Percentiles rank a stretch among this genome's conserved stretches.
Evolutionary conservation across 2,329 filamentous ascomycete genomes (phyloP).

Genomic region (Immersiporthe knoxdaviesiana): DNA sequence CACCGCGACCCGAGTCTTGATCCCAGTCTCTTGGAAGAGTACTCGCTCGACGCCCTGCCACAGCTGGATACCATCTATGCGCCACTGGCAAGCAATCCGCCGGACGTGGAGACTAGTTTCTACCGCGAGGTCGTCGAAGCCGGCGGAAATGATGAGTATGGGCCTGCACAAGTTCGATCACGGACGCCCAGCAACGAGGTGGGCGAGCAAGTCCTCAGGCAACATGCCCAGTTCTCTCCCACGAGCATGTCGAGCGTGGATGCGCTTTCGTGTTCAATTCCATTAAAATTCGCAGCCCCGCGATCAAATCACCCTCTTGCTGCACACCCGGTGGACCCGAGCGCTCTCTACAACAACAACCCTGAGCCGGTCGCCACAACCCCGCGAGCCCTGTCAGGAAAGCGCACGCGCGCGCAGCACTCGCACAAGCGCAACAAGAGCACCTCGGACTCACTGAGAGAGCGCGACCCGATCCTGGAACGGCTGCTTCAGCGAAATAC

Average conservation of each 20-base stretch:
- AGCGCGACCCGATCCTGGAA: slow-evolving; percentile 60
- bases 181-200: slow-evolving; percentile 49
- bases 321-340: slow-evolving; percentile 61
- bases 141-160: background rate
- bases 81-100: slow-evolving; percentile 33
- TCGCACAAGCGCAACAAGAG: slow-evolving; percentile 84
- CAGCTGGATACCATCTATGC: slow-evolving; percentile 48
- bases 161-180: slow-evolving; percentile 43
- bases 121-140: slow-evolving; percentile 51
- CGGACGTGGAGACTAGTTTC: slow-evolving; percentile 44
- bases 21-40: slow-evolving; percentile 57
- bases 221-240: slow-evolving; percentile 51
- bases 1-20: slow-evolving; percentile 59
- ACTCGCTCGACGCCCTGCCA: slow-evolving; percentile 46
- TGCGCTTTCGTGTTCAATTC: slow-evolving; percentile 66
- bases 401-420: slow-evolving; percentile 58
- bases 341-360: slow-evolving; percentile 50
- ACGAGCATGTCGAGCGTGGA: slow-evolving; percentile 63
- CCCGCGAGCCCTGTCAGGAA: slow-evolving; percentile 60
- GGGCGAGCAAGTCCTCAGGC: slow-evolving; percentile 31
- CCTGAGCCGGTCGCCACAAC: slow-evolving; percentile 59
- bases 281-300: slow-evolving; percentile 46
- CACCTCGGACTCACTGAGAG: slow-evolving; percentile 80
- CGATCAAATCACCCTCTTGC: slow-evolving; percentile 49
- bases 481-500: slow-evolving; percentile 53